phyloP scores from a whole-genome alignment of 768 basidiomycete genomes.

The Leccinum sublutescens region DNA sequence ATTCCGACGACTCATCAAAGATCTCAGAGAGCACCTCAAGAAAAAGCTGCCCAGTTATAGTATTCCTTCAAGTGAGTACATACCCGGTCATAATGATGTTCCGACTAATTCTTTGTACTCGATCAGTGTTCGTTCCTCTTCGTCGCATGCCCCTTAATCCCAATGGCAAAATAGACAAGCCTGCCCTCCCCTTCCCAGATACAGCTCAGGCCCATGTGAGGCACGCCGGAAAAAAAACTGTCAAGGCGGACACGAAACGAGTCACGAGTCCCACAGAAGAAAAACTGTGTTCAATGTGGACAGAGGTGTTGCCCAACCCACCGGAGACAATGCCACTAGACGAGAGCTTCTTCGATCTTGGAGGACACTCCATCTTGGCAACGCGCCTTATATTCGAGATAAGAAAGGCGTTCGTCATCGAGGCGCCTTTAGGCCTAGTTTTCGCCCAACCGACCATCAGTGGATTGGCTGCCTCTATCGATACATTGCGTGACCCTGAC shows the following conservation, averaged over 20 bases:
- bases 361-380: conserved; percentile 97
- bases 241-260: conserved; percentile 33
- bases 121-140: conserved; percentile 87
- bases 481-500: conserved; percentile 72
- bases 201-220: conserved; percentile 62
- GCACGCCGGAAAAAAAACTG: conserved; percentile 39
- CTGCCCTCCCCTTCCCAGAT: conserved; percentile 97
- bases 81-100: not conserved
- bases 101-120: conserved; percentile 2
- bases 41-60: conserved; percentile 96
- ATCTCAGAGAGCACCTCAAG: conserved; percentile 93
- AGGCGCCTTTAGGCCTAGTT: conserved; percentile 88
- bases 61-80: conserved; percentile 76
- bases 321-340: conserved; percentile 78
- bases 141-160: conserved; percentile 96
- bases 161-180: conserved; percentile 99
- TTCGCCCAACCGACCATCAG: conserved; percentile 88
- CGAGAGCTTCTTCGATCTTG: conserved; percentile 97
- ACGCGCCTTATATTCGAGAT: conserved; percentile 97
- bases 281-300: conserved; percentile 84
- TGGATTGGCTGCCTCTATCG: conserved; percentile 74
- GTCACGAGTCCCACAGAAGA: conserved; percentile 68
- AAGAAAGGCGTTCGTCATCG: conserved; percentile 85
- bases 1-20: conserved; percentile 87
- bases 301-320: conserved; percentile 72